Percentiles rank a stretch among this genome's conserved stretches.
Conservation (phyloP, 352 stramenopile species). For the Hyaloperonospora brassicae region DNA sequence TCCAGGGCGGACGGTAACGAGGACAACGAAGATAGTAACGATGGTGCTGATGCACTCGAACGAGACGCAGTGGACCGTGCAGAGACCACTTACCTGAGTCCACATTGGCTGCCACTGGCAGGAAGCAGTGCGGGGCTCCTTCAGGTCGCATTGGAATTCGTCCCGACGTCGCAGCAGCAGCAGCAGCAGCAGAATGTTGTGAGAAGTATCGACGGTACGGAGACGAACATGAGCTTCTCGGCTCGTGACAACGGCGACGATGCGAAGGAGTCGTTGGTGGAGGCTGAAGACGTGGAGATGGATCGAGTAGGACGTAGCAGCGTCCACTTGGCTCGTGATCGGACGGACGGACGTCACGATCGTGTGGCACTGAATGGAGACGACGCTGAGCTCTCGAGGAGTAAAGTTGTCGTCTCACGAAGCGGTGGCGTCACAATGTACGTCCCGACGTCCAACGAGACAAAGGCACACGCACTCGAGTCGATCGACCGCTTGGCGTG, state of each 20-base stretch:
- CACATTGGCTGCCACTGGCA: slow-evolving; percentile 40
- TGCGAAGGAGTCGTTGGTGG: slow-evolving; percentile 1
- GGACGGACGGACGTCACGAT: slow-evolving; percentile 14
- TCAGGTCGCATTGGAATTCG: slow-evolving; percentile 46
- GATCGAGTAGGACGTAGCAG: background rate
- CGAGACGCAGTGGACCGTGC: slow-evolving; percentile 9
- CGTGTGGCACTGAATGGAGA: slow-evolving; percentile 4
- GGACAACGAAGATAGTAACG: too few relatives aligned
- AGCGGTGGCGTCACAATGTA: slow-evolving; percentile 47
- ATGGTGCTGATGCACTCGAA: slow-evolving; percentile 6
- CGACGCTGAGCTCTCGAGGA: slow-evolving; percentile 4
- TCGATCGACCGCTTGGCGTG: slow-evolving; percentile 4
- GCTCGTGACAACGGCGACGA: slow-evolving; percentile 7
- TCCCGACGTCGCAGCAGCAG: slow-evolving; percentile 14
- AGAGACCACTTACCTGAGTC: slow-evolving; percentile 14
- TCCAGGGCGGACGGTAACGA: slow-evolving; percentile 6
- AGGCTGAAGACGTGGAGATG: background rate
- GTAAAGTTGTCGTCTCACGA: slow-evolving; percentile 30
- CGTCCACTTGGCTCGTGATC: slow-evolving; percentile 18
- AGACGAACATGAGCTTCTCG: background rate
- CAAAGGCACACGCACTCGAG: slow-evolving; percentile 3
- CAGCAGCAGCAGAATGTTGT: slow-evolving; percentile 4
- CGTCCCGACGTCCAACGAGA: slow-evolving; percentile 27
- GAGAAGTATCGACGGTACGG: slow-evolving; percentile 1
- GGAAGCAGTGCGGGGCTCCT: slow-evolving; percentile 37